Conservation (phyloP, 352 stramenopile genomes). For the Pythium rishiriense region DNA sequence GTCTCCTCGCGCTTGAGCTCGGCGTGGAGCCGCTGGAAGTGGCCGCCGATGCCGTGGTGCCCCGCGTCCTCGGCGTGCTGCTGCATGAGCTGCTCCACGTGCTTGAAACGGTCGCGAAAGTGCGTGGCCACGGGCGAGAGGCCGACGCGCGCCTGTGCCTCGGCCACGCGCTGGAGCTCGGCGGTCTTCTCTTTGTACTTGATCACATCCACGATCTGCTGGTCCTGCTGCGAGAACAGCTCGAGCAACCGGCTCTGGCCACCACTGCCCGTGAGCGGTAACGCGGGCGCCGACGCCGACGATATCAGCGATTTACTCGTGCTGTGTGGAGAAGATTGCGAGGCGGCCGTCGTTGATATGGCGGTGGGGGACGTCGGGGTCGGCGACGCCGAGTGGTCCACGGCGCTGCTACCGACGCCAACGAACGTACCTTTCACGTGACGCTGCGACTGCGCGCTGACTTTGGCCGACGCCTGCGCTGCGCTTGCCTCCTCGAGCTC, state of each 20-base stretch:
- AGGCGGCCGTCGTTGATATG: too few species aligned
- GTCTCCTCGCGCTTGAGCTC: conserved; percentile 38
- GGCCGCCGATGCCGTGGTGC: conserved; percentile 54
- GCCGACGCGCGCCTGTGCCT: conserved; percentile 40
- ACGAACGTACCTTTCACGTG: not conserved
- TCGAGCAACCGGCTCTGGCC: conserved; percentile 35
- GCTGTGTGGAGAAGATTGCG: too few species aligned
- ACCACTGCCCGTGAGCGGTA: not conserved
- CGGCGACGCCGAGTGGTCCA: too few species aligned
- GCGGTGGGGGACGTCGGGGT: not conserved
- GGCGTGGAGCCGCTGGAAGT: conserved; percentile 60
- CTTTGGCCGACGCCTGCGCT: conserved; percentile 9
- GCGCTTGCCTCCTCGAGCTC: conserved; percentile 32
- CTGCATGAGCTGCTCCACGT: conserved; percentile 49
- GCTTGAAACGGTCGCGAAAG: conserved; percentile 71
- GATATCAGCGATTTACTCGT: not conserved
- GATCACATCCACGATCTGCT: conserved; percentile 59
- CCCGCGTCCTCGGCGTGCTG: conserved; percentile 30
- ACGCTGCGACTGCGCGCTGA: conserved; percentile 16
- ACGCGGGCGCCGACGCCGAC: not conserved
- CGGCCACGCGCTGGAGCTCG: conserved; percentile 29
- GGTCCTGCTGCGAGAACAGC: conserved; percentile 59
- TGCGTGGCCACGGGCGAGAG: conserved; percentile 52
- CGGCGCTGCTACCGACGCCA: not conserved
- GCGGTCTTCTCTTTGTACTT: conserved; percentile 62